Conservation (phyloP, 2,329 filamentous ascomycete genomes). For the Sporothrix sp. region DNA sequence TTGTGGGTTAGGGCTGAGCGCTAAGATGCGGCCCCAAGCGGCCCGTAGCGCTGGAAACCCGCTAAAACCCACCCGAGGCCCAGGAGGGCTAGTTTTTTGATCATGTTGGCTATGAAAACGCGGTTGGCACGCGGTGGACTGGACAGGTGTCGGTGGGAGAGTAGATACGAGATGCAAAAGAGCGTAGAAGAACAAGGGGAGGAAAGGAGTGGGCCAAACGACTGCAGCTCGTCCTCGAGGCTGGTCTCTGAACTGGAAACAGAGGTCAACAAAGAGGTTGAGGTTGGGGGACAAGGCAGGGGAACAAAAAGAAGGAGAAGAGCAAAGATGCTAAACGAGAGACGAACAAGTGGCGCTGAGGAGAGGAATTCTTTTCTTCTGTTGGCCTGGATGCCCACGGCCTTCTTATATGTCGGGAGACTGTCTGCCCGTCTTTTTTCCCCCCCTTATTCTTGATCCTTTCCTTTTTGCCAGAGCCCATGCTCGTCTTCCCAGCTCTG, state of each 20-base stretch:
- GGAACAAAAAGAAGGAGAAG: background rate
- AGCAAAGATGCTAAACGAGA: background rate
- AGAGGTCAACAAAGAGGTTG: background rate
- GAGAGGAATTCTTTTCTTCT: background rate
- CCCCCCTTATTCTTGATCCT: background rate
- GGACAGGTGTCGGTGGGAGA: background rate
- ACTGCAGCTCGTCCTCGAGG: background rate
- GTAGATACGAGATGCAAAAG: too few relatives aligned
- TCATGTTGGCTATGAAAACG: slow-evolving; percentile 3
- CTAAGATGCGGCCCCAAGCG: too few relatives aligned
- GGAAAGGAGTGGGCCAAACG: background rate
- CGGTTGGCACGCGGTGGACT: background rate
- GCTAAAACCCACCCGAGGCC: slow-evolving; percentile 14
- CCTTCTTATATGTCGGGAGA: background rate
- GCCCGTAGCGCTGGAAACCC: background rate
- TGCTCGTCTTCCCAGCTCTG: background rate
- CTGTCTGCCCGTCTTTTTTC: background rate
- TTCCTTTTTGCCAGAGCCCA: background rate
- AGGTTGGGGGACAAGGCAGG: background rate
- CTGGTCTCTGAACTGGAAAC: background rate
- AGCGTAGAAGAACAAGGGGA: background rate
- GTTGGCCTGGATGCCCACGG: background rate
- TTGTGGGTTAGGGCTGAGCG: too few relatives aligned
- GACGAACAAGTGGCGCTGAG: background rate
- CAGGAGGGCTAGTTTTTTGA: slow-evolving; percentile 13